Base-by-base conservation (phyloP, 2,329 filamentous ascomycete genomes). In the Endocalyx cinctus region DNA sequence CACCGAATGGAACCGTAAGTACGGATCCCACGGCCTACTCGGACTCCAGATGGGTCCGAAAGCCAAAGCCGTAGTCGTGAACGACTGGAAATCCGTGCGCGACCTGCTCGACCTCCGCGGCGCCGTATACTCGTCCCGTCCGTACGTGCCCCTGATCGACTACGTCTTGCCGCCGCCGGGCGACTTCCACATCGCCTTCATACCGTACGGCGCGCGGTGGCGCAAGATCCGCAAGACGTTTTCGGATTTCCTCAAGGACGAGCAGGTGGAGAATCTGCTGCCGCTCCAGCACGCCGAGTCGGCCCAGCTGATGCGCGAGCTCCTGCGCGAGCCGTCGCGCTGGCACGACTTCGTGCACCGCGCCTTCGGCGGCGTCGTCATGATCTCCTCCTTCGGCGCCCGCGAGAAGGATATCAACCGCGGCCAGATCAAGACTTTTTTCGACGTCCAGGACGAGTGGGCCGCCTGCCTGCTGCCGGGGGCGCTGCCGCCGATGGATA, bases 51-150 rank as follows among this genome's bases (percentile, higher is more conserved):
- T 50, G 5, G 46, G 47, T 3, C 39, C 45, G 27, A 37, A 37
- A 10, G 35, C 31, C n/a, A 30, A 37, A n/a, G 28, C 37, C 8
- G 33, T 51, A 11, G 34, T 51, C 26, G 31, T 51, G 5, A 45
- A 39, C n/a, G 50, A 30, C 27, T 48, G 40, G 45, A 41, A 36
- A 16, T 31, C 36, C 7, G 45, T 41, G 16, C 35, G 39, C 17
- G 48, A 51, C 14, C 43, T 51, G 10, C 39, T 51, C 5, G 42
- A 47, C 31, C 38, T 36, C 28, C 45, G 43, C n/a, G 45, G 43
- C 5, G 41, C 36, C 5, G 34, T 47, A 20, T 51, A 48, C 32
- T 48, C 48, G 5, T 41, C 45, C 5, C 35, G 48, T 5, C 48
- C 45, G 6, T 12, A 27, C n/a, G 18, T 46, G 10, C 25, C 26